These are phyloP conservation scores for Boletus sp. DNA, from an alignment of 768 basidiomycete genomes.

Conservation along the genomic window DNA sequence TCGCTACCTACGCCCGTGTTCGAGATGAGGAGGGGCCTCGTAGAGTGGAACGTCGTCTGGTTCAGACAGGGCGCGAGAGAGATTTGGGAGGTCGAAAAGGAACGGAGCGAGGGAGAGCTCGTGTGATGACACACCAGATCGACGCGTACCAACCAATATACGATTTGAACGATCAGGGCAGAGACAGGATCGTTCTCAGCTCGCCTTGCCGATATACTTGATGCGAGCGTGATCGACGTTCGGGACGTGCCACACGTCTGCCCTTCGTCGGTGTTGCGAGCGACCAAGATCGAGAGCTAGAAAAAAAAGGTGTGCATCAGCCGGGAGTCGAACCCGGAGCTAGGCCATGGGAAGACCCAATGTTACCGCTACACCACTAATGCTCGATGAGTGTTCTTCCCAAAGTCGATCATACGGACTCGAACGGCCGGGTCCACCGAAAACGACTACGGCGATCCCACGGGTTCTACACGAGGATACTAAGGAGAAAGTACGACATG, in stretches of 20 bases:
- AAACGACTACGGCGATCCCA: too few relatives aligned
- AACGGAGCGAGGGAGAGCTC: conserved; percentile 34
- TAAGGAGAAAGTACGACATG: too few relatives aligned
- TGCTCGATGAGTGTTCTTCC: conserved; percentile 10
- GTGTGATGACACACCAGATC: conserved; percentile 1
- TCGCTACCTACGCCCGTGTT: conserved; percentile 71
- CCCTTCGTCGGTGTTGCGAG: too few relatives aligned
- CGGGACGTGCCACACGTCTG: too few relatives aligned
- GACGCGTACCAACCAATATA: neutral
- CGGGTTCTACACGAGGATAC: too few relatives aligned
- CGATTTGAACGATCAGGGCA: neutral
- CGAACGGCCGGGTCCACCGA: too few relatives aligned
- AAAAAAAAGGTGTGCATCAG: conserved; percentile 35
- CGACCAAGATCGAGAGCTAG: too few relatives aligned
- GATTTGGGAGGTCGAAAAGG: conserved; percentile 74
- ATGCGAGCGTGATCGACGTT: too few relatives aligned
- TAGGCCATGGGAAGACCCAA: conserved; percentile 82
- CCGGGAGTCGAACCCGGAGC: conserved; percentile 63
- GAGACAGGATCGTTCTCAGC: too few relatives aligned
- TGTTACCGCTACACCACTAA: conserved; percentile 81
- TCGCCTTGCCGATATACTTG: neutral
- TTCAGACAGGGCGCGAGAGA: conserved; percentile 82
- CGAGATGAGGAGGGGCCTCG: conserved; percentile 67
- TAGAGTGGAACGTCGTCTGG: conserved; percentile 87
- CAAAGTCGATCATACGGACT: too few relatives aligned